Conservation (phyloP, 164 flowering plant species). For the Santalum album region DNA sequence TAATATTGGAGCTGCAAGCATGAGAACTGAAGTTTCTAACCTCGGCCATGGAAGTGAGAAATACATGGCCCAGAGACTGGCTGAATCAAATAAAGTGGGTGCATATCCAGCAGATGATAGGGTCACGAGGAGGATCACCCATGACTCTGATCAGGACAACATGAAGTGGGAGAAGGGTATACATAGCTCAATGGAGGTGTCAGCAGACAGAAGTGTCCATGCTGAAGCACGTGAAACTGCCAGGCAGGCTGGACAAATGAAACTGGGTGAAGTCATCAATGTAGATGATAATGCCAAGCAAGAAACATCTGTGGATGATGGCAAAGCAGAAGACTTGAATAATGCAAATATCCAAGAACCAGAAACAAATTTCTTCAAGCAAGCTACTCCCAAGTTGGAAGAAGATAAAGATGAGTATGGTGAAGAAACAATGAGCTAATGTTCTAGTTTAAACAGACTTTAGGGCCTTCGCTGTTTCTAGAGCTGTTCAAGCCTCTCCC, state of each 20-base stretch:
- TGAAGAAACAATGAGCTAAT: slow-evolving; percentile 14
- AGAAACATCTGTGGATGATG: slow-evolving; percentile 1
- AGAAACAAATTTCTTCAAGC: background rate
- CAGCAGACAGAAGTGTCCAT: background rate
- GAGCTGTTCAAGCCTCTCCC: too few species aligned
- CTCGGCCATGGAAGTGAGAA: background rate
- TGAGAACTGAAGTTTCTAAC: slow-evolving; percentile 2
- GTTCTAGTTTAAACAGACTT: slow-evolving; percentile 9
- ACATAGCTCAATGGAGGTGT: background rate
- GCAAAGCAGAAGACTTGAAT: slow-evolving; percentile 7
- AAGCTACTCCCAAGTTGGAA: slow-evolving; percentile 1
- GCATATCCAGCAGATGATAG: background rate
- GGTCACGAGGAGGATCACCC: too few species aligned
- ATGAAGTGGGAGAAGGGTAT: background rate
- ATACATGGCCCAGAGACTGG: background rate
- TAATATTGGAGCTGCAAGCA: slow-evolving; percentile 2
- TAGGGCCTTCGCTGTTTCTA: too few species aligned
- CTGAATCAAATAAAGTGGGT: background rate
- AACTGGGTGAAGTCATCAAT: background rate
- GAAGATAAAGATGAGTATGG: slow-evolving; percentile 12
- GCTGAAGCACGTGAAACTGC: background rate
- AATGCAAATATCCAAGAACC: slow-evolving; percentile 5
- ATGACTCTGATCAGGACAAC: background rate
- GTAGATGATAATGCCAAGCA: background rate
- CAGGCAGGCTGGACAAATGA: slow-evolving; percentile 1